Percentiles rank a stretch among this genome's conserved stretches.
These are phyloP conservation scores for Isatis tinctoria DNA, from an alignment of 345 rosid genomes.

Conservation along the genomic window DNA sequence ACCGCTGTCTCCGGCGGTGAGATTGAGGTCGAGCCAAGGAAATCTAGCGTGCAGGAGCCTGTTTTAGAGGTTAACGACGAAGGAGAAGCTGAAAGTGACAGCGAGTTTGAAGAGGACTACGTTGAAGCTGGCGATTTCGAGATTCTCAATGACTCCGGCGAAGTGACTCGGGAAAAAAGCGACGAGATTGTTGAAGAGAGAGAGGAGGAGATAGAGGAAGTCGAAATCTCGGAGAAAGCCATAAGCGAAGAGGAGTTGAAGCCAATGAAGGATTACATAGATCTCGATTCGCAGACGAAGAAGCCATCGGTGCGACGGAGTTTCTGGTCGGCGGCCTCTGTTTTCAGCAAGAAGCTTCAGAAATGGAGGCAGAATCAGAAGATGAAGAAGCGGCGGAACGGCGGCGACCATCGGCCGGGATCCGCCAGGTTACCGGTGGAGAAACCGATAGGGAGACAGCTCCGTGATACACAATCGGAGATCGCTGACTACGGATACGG, in stretches of 20 bases:
- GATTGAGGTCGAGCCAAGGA: conserved; percentile 46
- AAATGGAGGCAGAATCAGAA: conserved; percentile 98
- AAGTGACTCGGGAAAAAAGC: conserved; percentile 32
- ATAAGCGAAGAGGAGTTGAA: conserved; percentile 53
- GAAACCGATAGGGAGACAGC: conserved; percentile 91
- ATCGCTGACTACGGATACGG: conserved; percentile 96
- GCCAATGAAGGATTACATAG: conserved; percentile 90
- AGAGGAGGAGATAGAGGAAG: conserved; percentile 34
- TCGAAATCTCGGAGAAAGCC: conserved; percentile 37
- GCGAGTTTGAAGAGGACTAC: conserved; percentile 31
- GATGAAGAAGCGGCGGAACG: conserved; percentile 65
- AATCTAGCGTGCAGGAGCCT: conserved; percentile 42
- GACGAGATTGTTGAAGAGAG: conserved; percentile 60
- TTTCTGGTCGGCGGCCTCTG: conserved; percentile 99
- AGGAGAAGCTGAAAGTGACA: conserved; percentile 39
- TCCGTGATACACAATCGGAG: conserved; percentile 93
- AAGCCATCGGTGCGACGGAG: conserved; percentile 72
- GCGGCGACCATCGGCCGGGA: conserved; percentile 39
- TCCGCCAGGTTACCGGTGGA: conserved; percentile 91
- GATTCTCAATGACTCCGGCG: conserved; percentile 43
- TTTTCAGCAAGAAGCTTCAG: conserved; percentile 91
- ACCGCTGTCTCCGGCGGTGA: conserved; percentile 29
- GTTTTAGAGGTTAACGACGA: conserved; percentile 59
- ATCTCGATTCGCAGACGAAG: conserved; percentile 78
- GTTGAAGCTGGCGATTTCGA: conserved; percentile 34